Percentiles rank a stretch among this genome's conserved stretches.
These are phyloP conservation scores for Endocalyx cinctus DNA, from an alignment of 2,329 filamentous ascomycete genomes.

Conservation along the genomic window DNA sequence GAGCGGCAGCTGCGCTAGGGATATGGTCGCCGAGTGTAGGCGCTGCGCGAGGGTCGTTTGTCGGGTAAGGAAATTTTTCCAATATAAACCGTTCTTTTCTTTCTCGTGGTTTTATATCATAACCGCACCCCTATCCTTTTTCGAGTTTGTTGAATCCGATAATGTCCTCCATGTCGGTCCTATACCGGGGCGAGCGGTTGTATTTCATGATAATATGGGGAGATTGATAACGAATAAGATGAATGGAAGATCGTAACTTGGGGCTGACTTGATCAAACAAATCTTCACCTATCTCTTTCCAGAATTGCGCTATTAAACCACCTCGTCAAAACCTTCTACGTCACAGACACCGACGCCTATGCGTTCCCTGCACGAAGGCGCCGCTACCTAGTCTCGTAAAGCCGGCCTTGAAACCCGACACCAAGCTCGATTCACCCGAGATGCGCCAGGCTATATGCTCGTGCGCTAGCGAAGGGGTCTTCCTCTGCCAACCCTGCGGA, in stretches of 20 bases:
- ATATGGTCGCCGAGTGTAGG: slow-evolving; percentile 80
- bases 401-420: slow-evolving; percentile 38
- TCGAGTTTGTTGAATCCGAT: too few relatives aligned
- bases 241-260: too few relatives aligned
- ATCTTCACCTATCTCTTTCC: slow-evolving; percentile 7
- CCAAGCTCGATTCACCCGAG: slow-evolving; percentile 46
- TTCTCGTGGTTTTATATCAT: neutral
- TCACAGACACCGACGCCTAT: slow-evolving; percentile 76
- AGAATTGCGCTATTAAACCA: slow-evolving; percentile 90
- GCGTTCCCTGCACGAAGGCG: slow-evolving; percentile 66
- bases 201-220: too few relatives aligned
- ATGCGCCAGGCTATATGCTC: slow-evolving; percentile 53
- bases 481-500: slow-evolving; percentile 83
- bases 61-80: slow-evolving; percentile 53
- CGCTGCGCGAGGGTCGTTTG: slow-evolving; percentile 75
- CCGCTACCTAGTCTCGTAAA: slow-evolving; percentile 56
- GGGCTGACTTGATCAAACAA: too few relatives aligned
- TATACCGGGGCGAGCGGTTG: too few relatives aligned
- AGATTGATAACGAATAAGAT: too few relatives aligned
- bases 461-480: slow-evolving; percentile 58
- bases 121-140: too few relatives aligned
- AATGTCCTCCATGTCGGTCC: too few relatives aligned
- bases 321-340: slow-evolving; percentile 63
- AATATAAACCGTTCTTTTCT: slow-evolving; percentile 5
- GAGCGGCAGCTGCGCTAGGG: slow-evolving; percentile 74